Evolutionary conservation across 805 yeast genomes (phyloP).

Genomic region (Metschnikowia kunwiensis): DNA sequence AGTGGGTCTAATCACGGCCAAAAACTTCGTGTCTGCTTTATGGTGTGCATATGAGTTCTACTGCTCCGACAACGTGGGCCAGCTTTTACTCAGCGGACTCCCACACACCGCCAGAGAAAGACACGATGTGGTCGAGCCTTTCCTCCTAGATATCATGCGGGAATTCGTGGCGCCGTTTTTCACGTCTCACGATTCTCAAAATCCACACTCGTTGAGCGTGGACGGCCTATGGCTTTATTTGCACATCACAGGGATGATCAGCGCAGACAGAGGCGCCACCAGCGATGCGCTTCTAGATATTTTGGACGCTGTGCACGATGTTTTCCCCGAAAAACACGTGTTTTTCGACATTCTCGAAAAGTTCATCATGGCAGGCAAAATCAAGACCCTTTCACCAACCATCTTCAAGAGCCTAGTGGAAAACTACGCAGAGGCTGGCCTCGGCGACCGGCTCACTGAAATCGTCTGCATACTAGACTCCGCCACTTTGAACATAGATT

Average conservation of each 20-base stretch:
- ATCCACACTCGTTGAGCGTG: background rate
- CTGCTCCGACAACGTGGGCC: conserved; percentile 39
- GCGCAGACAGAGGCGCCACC: conserved; percentile 8
- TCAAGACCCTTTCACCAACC: conserved; percentile 55
- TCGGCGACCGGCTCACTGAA: conserved; percentile 57
- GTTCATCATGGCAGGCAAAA: conserved; percentile 45
- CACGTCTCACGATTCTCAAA: background rate
- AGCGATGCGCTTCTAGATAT: conserved; percentile 14
- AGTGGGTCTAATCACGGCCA: conserved; percentile 44
- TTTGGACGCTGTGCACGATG: conserved; percentile 26
- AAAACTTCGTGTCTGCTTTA: conserved; percentile 56
- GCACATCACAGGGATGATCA: conserved; percentile 14
- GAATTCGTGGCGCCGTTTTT: conserved; percentile 49
- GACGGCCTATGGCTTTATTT: conserved; percentile 15
- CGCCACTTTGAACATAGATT: conserved; percentile 69
- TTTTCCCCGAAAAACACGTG: conserved; percentile 25
- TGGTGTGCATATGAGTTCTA: conserved; percentile 52
- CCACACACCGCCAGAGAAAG: conserved; percentile 47
- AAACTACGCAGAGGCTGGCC: conserved; percentile 38
- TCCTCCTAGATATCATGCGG: conserved; percentile 54
- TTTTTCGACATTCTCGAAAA: conserved; percentile 55
- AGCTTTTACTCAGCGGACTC: conserved; percentile 52
- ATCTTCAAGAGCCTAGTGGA: conserved; percentile 62
- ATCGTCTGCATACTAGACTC: conserved; percentile 69
- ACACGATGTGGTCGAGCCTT: conserved; percentile 47